Evolutionary conservation across 257 asterid genomes (phyloP), one percentile per base, ranked within the genome.

Genomic region (Jasminum sambac): DNA sequence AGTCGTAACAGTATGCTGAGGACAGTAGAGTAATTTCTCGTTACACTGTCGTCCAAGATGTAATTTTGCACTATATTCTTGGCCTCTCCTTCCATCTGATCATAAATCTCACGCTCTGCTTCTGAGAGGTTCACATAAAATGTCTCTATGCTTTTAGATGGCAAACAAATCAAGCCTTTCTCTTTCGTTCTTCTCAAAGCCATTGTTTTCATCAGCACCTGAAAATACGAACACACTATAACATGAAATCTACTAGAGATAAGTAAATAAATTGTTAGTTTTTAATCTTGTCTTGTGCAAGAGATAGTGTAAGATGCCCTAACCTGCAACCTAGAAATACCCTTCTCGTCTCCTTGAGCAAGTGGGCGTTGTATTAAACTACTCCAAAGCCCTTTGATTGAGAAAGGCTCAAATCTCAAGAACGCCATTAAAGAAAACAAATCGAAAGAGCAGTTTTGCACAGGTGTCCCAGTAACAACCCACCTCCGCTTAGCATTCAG

Each of bases 121-220:
- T 70, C 86, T 23, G 77, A 68, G 57, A 92, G 95, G 63, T 86
- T 83, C 72, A 92, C 89, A 71, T 67, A 72, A 41, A 71, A 71
- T 21, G 92, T 90, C 78, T 86, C 89, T 30, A 86, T 77, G 74
- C 69, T 82, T 84, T 92, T 92, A 55, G 88, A 30, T 69, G 98
- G 96, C 75, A 92, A 81, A 50, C 83, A 85, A 77, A 76, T 65
- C 82, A 88, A 76, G 24, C 74, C 77, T 79, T 85, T 85, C 14
- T 88, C 96, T 73, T 92, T 90, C 43, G 90, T 92, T 82, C 96
- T 84, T 81, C 98, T 88, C 86, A 92, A 83, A 65, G 92, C 85
- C 80, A 92, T 81, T 65, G 91, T 68, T 64, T 89, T 86, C 91
- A 90, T 84, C 24, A 92, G 88, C 65, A 85, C 96, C 98, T 92